A percentile compares a stretch with the other conserved stretches of the same genome.
Evolutionary conservation across 371 early-diverging fungal species (phyloP).

Genomic region (Batkoa obscura): DNA sequence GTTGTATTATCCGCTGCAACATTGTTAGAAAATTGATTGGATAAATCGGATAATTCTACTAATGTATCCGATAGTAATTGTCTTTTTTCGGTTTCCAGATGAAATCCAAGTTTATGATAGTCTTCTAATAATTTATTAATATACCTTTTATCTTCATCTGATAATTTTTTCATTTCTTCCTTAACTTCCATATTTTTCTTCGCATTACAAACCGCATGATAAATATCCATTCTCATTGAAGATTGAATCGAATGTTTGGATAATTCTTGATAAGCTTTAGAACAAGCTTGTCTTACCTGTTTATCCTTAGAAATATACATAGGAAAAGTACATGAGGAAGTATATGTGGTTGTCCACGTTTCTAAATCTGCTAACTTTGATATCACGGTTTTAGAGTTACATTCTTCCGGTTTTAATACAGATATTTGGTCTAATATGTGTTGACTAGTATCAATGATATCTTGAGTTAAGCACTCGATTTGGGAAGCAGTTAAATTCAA

Average conservation of each 20-base stretch:
- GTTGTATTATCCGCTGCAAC: conserved; percentile 15
- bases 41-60: neutral
- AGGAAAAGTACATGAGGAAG: neutral
- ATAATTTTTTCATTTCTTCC: neutral
- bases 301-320: neutral
- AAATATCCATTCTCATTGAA: neutral
- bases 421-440: neutral
- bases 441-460: neutral
- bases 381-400: neutral
- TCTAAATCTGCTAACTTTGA: neutral
- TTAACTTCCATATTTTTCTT: neutral
- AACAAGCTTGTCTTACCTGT: neutral
- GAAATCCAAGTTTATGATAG: neutral
- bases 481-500: neutral
- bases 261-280: neutral
- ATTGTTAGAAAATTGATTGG: neutral
- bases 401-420: neutral
- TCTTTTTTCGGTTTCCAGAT: neutral
- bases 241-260: neutral
- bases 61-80: neutral
- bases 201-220: neutral
- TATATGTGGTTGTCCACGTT: neutral
- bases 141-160: neutral
- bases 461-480: neutral
- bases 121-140: neutral